A percentile compares a stretch with the other conserved stretches of the same genome.
Evolutionary conservation across 2,329 filamentous ascomycete species (phyloP).

Genomic region (Monosporascus sp.): DNA sequence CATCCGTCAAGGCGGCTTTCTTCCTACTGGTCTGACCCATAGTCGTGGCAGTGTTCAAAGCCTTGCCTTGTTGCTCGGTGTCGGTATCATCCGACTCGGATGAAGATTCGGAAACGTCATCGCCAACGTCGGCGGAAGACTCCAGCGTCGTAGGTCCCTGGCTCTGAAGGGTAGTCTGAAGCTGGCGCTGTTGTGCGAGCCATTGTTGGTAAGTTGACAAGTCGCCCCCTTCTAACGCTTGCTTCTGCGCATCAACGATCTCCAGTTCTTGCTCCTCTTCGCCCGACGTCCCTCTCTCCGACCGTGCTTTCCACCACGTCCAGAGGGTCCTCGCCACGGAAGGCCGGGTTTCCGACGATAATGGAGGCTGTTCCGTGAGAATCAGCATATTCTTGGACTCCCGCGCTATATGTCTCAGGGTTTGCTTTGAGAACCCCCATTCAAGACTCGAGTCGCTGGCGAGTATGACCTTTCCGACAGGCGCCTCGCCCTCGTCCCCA

Average conservation of each 20-base stretch:
- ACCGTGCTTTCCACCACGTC: slow-evolving; percentile 70
- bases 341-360: slow-evolving; percentile 35
- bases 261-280: slow-evolving; percentile 55
- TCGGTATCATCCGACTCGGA: slow-evolving; percentile 87
- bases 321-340: slow-evolving; percentile 73
- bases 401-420: slow-evolving; percentile 68
- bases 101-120: slow-evolving; percentile 82
- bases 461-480: slow-evolving; percentile 69
- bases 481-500: slow-evolving; percentile 34
- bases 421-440: slow-evolving; percentile 89
- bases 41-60: slow-evolving; percentile 81
- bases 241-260: slow-evolving; percentile 55
- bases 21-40: slow-evolving; percentile 79
- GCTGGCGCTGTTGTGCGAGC: slow-evolving; percentile 79
- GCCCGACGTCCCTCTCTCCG: slow-evolving; percentile 46
- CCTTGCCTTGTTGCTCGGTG: slow-evolving; percentile 84
- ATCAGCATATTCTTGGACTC: slow-evolving; percentile 81
- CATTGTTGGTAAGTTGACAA: slow-evolving; percentile 84
- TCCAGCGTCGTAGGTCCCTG: slow-evolving; percentile 65
- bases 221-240: slow-evolving; percentile 70
- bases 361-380: slow-evolving; percentile 68
- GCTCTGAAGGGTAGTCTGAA: slow-evolving; percentile 74
- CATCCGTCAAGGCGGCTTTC: slow-evolving; percentile 81
- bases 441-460: slow-evolving; percentile 87
- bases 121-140: slow-evolving; percentile 66